These are phyloP conservation scores for Sporothrix dimorphospora DNA, from an alignment of 2,329 filamentous ascomycete species.

Conservation along the genomic window DNA sequence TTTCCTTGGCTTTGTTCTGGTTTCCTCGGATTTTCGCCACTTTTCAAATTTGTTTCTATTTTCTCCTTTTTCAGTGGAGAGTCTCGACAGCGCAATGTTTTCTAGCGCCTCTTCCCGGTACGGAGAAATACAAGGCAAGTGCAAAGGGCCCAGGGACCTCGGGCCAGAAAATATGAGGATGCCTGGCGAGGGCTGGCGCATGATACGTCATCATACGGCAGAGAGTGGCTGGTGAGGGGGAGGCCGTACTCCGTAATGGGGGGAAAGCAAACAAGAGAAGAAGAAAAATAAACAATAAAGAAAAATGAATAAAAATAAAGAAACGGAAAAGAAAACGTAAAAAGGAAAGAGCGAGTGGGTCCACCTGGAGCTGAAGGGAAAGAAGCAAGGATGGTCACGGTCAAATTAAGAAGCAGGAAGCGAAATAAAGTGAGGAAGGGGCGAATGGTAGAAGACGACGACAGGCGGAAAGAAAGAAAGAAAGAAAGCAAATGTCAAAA, in stretches of 20 bases:
- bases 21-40: neutral
- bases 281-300: neutral
- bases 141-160: neutral
- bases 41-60: neutral
- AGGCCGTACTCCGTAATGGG: neutral
- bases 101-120: neutral
- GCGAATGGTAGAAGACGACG: neutral
- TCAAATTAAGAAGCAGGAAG: neutral
- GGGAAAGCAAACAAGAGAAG: neutral
- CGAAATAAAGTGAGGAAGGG: slow-evolving; percentile 2
- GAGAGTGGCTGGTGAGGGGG: slow-evolving; percentile 5
- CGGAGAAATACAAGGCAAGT: neutral
- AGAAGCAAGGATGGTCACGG: neutral
- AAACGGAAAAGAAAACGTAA: neutral
- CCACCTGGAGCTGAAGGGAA: neutral
- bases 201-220: slow-evolving; percentile 20
- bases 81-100: neutral
- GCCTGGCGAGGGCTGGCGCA: neutral
- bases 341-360: slow-evolving; percentile 3
- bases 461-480: neutral
- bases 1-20: neutral
- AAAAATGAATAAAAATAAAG: neutral
- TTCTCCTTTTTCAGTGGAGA: slow-evolving; percentile 1
- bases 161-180: neutral
- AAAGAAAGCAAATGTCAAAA: neutral